These are phyloP conservation scores for Anthoceros angustus DNA, from an alignment of 225 moss, liverwort and hornwort genomes.

Conservation along the genomic window DNA sequence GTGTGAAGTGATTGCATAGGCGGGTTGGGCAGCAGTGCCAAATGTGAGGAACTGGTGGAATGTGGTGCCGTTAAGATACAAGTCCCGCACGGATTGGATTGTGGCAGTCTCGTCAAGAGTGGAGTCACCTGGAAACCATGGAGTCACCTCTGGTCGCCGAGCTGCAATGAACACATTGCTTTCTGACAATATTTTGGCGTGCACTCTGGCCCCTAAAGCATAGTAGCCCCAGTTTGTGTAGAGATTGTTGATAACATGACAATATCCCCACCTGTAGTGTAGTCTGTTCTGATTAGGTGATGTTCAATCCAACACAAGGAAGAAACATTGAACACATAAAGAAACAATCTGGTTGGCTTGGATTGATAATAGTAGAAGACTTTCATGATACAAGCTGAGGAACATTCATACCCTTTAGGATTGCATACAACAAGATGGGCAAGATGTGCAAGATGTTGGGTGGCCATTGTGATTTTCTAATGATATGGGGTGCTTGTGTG, in stretches of 20 bases:
- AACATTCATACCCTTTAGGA: too few species aligned
- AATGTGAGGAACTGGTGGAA: constrained; percentile 45
- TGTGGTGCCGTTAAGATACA: constrained; percentile 58
- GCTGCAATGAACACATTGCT: constrained; percentile 48
- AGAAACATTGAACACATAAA: too few species aligned
- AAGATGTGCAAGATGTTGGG: too few species aligned
- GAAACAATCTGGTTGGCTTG: too few species aligned
- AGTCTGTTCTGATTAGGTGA: not conserved
- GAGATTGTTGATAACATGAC: constrained; percentile 73
- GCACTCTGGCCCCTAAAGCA: constrained; percentile 58
- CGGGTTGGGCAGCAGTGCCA: not conserved
- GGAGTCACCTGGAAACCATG: constrained; percentile 60
- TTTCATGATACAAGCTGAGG: too few species aligned
- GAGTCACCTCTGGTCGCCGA: constrained; percentile 47
- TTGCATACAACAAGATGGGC: too few species aligned
- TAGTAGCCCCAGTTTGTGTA: constrained; percentile 97
- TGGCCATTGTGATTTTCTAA: not conserved
- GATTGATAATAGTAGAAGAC: too few species aligned
- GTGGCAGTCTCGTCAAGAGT: constrained; percentile 53
- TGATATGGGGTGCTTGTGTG: not conserved
- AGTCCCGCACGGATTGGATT: constrained; percentile 42
- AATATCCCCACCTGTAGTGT: constrained; percentile 58
- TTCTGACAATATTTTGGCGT: constrained; percentile 59
- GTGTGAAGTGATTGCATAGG: not conserved
- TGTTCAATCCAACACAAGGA: too few species aligned